Base-by-base conservation (phyloP, 495 filamentous ascomycete species). In the Tetracladium marchalianum region DNA sequence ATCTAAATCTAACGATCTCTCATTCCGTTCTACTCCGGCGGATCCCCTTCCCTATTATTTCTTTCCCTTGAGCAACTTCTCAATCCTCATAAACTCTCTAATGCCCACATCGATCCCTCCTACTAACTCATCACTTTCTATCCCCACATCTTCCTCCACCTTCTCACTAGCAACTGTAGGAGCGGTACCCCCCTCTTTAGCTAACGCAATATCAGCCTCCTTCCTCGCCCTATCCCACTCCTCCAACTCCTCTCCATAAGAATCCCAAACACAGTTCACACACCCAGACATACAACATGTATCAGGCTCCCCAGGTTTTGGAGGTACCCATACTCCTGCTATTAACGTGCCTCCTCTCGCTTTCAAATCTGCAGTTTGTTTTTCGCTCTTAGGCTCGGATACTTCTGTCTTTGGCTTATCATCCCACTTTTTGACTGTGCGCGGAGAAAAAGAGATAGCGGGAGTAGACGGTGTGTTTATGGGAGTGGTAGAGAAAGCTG, bases 231-330 rank as follows among this genome's bases (percentile, higher is more conserved):
- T 67, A 18, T 80, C 85, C 87, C 87, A 95, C 37, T 84, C 83
- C 59, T 97, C 90, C 66, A 95, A 70, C 46, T 95, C 89, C 50
- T 97, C 90, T 4, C 88, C 71, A 64, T 81, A 95, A 36, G 74
- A 69, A 61, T 96, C 90, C 90, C 90, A 98, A 10, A 95, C 90
- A 62, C 92, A 98, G 61, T 97, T 90, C 24, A 95, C 90, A 61
- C 92, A 98, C 22, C 92, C 92, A 55, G 82, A 87, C 92, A 97
- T 98, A 66, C 92, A 98, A 75, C 92, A 98, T 64, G 97, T 95
- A 62, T 96, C 92, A 11, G 92, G 92, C 62, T 98, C 92, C 43
- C 79, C 74, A 7, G 92, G 92, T 11, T 75, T 71, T 13, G 88
- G 88, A 10, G 89, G 90, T 4, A 95, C 84, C 46, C 76, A 68